Evolutionary conservation across 768 basidiomycete genomes (phyloP).

Genomic region (Stropharia rugosoannulata): DNA sequence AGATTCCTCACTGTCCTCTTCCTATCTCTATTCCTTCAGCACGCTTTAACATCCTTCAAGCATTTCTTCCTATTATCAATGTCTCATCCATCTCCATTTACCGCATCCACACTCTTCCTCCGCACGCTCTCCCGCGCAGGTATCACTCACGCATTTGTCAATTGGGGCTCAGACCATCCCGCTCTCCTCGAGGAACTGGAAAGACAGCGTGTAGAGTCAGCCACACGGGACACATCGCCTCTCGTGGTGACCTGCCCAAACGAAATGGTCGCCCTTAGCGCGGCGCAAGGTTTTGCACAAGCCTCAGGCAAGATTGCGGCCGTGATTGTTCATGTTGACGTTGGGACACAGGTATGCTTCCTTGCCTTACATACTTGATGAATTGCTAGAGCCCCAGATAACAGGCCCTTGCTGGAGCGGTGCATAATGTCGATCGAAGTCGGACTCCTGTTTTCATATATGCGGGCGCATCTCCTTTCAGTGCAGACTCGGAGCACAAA

Average conservation of each 20-base stretch:
- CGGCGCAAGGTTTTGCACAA: slow-evolving; percentile 71
- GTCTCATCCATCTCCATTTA: slow-evolving; percentile 29
- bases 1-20: not conserved
- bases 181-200: slow-evolving; percentile 69
- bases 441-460: slow-evolving; percentile 68
- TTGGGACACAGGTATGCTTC: slow-evolving; percentile 57
- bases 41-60: not conserved
- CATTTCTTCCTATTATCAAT: not conserved
- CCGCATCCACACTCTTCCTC: slow-evolving; percentile 63
- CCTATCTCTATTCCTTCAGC: too few species aligned
- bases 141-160: slow-evolving; percentile 69
- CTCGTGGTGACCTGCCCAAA: slow-evolving; percentile 69
- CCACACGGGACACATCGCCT: slow-evolving; percentile 32
- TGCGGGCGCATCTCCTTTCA: slow-evolving; percentile 68
- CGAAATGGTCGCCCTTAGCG: slow-evolving; percentile 74
- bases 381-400: not conserved
- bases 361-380: not conserved
- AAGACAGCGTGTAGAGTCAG: slow-evolving; percentile 41
- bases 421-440: slow-evolving; percentile 69
- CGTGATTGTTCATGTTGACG: slow-evolving; percentile 74
- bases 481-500: slow-evolving; percentile 50
- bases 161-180: slow-evolving; percentile 79
- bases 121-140: slow-evolving; percentile 52
- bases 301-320: slow-evolving; percentile 66
- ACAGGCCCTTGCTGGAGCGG: slow-evolving; percentile 67